Percentiles rank a stretch among this genome's conserved stretches.
phyloP scores from a whole-genome alignment of 1,284 basidiomycete species.

The Rhodofomes roseus region DNA sequence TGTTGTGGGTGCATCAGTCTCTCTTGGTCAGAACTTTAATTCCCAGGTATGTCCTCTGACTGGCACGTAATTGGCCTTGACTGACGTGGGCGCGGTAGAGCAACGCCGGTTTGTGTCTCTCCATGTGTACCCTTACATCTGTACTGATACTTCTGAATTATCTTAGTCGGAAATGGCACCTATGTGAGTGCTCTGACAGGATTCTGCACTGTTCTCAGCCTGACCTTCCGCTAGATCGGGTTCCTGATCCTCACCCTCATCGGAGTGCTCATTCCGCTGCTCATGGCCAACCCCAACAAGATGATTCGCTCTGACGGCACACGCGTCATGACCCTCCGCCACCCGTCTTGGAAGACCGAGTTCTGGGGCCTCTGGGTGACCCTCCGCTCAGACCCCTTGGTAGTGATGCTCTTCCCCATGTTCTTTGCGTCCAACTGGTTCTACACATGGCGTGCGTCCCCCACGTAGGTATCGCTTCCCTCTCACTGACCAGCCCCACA shows the following conservation, averaged over 20 bases:
- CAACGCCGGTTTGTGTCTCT: conserved; percentile 26
- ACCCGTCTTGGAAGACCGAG: conserved; percentile 69
- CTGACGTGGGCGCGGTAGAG: conserved; percentile 16
- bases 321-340: conserved; percentile 50
- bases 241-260: conserved; percentile 68
- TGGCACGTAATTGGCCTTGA: neutral
- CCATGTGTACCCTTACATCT: neutral
- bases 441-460: conserved; percentile 64
- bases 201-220: neutral
- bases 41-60: conserved; percentile 28
- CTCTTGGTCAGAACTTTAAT: conserved; percentile 48
- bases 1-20: conserved; percentile 59
- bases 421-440: conserved; percentile 75
- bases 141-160: neutral
- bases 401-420: conserved; percentile 45
- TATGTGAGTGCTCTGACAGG: conserved; percentile 42
- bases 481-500: conserved; percentile 17
- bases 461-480: neutral
- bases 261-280: conserved; percentile 57
- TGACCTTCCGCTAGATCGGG: conserved; percentile 48
- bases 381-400: conserved; percentile 45
- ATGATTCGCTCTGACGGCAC: conserved; percentile 76
- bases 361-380: conserved; percentile 48
- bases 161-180: conserved; percentile 51
- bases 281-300: conserved; percentile 66